These are phyloP conservation scores for Amesomyces nigricolor DNA, from an alignment of 2,329 filamentous ascomycete species.

Conservation along the genomic window DNA sequence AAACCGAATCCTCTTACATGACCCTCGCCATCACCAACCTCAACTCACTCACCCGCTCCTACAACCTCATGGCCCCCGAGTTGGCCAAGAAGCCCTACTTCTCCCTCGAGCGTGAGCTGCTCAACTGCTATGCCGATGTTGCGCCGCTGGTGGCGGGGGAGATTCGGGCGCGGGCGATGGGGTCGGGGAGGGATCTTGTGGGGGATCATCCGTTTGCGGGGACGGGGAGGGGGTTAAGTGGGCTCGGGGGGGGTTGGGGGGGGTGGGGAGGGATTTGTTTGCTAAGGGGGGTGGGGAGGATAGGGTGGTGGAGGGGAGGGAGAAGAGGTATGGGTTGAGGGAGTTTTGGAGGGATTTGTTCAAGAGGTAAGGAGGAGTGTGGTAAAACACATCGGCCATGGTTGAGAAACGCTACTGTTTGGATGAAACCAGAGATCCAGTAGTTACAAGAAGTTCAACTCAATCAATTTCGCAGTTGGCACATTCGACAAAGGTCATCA, in stretches of 20 bases:
- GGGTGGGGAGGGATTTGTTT: slow-evolving; percentile 56
- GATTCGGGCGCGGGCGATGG: slow-evolving; percentile 62
- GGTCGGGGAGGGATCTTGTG: slow-evolving; percentile 37
- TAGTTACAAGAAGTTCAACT: too few species aligned
- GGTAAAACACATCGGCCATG: too few species aligned
- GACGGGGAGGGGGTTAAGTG: not conserved
- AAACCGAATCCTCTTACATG: slow-evolving; percentile 68
- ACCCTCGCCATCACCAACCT: slow-evolving; percentile 69
- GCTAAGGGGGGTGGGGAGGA: slow-evolving; percentile 42
- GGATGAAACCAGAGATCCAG: too few species aligned
- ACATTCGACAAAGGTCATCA: too few species aligned
- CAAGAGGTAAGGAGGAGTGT: slow-evolving; percentile 16
- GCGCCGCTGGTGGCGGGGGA: slow-evolving; percentile 68
- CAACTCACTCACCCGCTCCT: slow-evolving; percentile 75
- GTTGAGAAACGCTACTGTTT: too few species aligned
- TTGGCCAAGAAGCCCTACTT: slow-evolving; percentile 92
- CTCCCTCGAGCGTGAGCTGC: slow-evolving; percentile 73
- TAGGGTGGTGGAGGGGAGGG: slow-evolving; percentile 67
- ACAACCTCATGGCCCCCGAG: slow-evolving; percentile 91
- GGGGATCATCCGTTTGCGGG: slow-evolving; percentile 24
- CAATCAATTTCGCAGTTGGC: too few species aligned
- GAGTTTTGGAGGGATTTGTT: slow-evolving; percentile 87
- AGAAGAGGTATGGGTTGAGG: slow-evolving; percentile 75
- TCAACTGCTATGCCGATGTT: slow-evolving; percentile 76
- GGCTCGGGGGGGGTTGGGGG: slow-evolving; percentile 43